phyloP scores from a whole-genome alignment of 1,284 basidiomycete species.

The Irpex lacteus region DNA sequence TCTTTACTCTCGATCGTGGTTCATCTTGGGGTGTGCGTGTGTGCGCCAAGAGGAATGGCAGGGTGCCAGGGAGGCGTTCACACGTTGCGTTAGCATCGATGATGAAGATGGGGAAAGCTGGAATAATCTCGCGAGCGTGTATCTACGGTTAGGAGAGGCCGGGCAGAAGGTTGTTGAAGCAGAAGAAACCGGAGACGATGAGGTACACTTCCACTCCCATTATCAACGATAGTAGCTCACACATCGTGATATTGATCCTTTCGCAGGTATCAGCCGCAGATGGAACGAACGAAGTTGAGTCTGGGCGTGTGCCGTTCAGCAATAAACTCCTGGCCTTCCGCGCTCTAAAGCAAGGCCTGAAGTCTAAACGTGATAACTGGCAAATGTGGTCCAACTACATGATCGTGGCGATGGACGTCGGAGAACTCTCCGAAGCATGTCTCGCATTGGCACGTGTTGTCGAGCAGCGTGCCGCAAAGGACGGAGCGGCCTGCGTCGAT shows the following conservation, averaged over 20 bases:
- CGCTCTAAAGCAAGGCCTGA: conserved; percentile 90
- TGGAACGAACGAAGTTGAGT: conserved; percentile 5
- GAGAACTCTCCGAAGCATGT: conserved; percentile 85
- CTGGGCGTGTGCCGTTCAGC: conserved; percentile 45
- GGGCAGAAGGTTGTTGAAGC: conserved; percentile 19
- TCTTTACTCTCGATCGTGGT: conserved; percentile 87
- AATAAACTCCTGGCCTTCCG: conserved; percentile 90
- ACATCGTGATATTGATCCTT: not conserved
- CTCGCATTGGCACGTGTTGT: conserved; percentile 83
- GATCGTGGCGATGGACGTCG: conserved; percentile 91
- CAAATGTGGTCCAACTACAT: conserved; percentile 99
- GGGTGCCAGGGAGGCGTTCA: conserved; percentile 82
- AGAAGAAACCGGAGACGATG: conserved; percentile 24
- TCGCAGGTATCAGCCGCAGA: not conserved
- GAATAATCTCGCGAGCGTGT: conserved; percentile 97
- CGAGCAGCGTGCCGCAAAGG: conserved; percentile 72
- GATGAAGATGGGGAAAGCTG: conserved; percentile 98
- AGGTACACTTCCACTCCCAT: conserved; percentile 20
- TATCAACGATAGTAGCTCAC: not conserved
- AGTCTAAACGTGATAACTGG: conserved; percentile 89
- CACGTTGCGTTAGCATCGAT: conserved; percentile 85
- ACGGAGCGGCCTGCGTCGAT: conserved; percentile 68
- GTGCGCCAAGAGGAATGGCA: conserved; percentile 83
- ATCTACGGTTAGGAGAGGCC: conserved; percentile 73
- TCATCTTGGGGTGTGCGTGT: conserved; percentile 89